Conservation (phyloP, 1,284 basidiomycete genomes). For the Chiua sp. region DNA sequence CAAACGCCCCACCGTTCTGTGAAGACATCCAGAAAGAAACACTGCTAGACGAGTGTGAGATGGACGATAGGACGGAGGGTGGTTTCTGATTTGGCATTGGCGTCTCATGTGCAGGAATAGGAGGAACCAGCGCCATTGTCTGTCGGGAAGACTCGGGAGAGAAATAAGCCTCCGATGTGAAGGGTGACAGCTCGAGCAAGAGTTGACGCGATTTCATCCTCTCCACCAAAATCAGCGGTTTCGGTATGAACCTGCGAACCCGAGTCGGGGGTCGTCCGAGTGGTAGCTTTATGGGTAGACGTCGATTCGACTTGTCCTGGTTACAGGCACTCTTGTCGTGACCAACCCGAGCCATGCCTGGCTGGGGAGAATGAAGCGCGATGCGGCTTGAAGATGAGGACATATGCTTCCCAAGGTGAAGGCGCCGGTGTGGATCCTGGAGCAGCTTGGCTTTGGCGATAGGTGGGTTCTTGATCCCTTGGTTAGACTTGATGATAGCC, state of each 20-base stretch:
- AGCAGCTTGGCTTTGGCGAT: not conserved
- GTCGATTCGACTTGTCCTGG: not conserved
- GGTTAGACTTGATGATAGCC: not conserved
- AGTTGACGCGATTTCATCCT: slow-evolving; percentile 27
- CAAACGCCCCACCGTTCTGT: not conserved
- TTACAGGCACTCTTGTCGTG: not conserved
- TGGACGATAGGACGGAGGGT: not conserved
- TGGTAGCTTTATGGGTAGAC: not conserved
- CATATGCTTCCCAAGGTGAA: not conserved
- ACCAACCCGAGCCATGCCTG: slow-evolving; percentile 14
- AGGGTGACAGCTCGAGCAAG: not conserved
- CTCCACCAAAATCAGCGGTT: slow-evolving; percentile 29
- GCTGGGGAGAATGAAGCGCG: not conserved
- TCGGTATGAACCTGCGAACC: slow-evolving; percentile 27
- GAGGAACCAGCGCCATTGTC: not conserved
- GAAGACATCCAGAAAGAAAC: slow-evolving; percentile 15
- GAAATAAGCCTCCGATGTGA: not conserved
- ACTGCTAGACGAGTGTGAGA: slow-evolving; percentile 3
- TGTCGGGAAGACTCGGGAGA: not conserved
- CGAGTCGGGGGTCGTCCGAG: slow-evolving; percentile 14
- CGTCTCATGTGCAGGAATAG: slow-evolving; percentile 8
- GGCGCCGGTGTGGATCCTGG: not conserved
- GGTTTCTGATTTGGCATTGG: slow-evolving; percentile 5
- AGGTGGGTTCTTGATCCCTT: not conserved
- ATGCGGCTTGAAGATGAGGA: not conserved